Evolutionary conservation across 495 filamentous ascomycete genomes (phyloP), one percentile per base, ranked within the genome.

Genomic region (Penicillium odoratum): DNA sequence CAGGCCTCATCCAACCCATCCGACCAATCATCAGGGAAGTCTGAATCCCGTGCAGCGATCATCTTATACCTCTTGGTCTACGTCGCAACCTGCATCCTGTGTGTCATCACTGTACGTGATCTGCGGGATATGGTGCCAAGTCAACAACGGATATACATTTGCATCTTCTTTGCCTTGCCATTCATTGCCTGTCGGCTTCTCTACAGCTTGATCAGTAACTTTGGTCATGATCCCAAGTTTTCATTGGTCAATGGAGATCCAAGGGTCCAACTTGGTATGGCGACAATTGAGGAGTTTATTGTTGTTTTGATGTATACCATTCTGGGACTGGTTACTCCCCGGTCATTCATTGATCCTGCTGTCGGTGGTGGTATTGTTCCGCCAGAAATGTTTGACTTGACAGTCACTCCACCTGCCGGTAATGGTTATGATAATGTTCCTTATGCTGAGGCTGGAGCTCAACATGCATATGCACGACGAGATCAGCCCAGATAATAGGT

Each of bases 231-330:
- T 42, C 13, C 33, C 21, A 44, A 43, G 5, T 64, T 64, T 26
- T 64, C 62, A 6, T 45, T 60, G 29, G 21, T 56, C 9, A 43
- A 51, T 43, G 62, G 62, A 2, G 48, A 57, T 13, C 29, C 44
- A 5, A 36, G 29, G 0, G 42, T 63, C n/a, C 53, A 56, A 11
- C 53, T 63, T 13, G 53, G 28, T 28, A 59, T 63, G 61, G 59
- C 65, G 4, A 58, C 57, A 7, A 48, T 68, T 26, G 57, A 63
- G 38, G 65, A 68, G 29, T 56, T 66, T 16, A 31, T 63, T n/a
- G 51, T 58, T 33, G 56, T 67, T 28, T 3, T 58, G 7, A 58
- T 62, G 46, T 62, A 62, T 26, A 62, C 60, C 18, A 40, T 62
- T 18, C 28, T 62, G 28, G 60, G 60, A 5, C 4, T 62, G 13